Evolutionary conservation across 805 yeast species (phyloP), one percentile per base, ranked within the genome.

Genomic region (Kluyveromyces wickerhamii): DNA sequence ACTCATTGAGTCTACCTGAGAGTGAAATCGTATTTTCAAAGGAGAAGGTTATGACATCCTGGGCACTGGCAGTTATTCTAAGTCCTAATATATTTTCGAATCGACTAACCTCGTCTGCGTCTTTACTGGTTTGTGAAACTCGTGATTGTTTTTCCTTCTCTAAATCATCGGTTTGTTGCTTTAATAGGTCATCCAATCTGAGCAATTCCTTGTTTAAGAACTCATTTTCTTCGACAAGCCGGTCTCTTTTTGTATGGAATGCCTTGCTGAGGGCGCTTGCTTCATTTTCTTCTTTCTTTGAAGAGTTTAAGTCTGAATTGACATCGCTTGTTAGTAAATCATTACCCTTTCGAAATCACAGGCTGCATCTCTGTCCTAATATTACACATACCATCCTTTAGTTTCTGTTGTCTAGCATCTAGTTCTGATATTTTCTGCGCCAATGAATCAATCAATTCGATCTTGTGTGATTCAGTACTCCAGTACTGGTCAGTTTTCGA

Each of bases 11-110:
- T 10, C 13, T 16, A 31, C 70, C 69, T 2, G 51, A 52, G n/a
- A n/a, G n/a, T n/a, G n/a, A n/a, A n/a, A n/a, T n/a, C n/a, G n/a
- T n/a, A n/a, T n/a, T n/a, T n/a, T n/a, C n/a, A 46, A 77, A 78
- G 3, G 60, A 55, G 45, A 79, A 72, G 38, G 54, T 57, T 28
- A 79, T 49, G 21, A 65, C 43, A 35, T 69, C 73, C 6, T 65
- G 67, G 13, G 59, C 54, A 2, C 72, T 52, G 3, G 75, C 76
- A 36, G 71, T 74, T 13, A 79, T 66, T 22, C 60, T 59, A 37
- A 79, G 49, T 1, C 86, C 85, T 28, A 77, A 56, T 32, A 73
- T 57, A 24, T 60, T 52, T 40, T 78, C 82, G 54, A 68, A 74
- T 26, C 67, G 60, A 12, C 57, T 37, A 26, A 74, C 58, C 47